phyloP scores from a whole-genome alignment of 352 stramenopile genomes.

The Globisporangium cystogenes region DNA sequence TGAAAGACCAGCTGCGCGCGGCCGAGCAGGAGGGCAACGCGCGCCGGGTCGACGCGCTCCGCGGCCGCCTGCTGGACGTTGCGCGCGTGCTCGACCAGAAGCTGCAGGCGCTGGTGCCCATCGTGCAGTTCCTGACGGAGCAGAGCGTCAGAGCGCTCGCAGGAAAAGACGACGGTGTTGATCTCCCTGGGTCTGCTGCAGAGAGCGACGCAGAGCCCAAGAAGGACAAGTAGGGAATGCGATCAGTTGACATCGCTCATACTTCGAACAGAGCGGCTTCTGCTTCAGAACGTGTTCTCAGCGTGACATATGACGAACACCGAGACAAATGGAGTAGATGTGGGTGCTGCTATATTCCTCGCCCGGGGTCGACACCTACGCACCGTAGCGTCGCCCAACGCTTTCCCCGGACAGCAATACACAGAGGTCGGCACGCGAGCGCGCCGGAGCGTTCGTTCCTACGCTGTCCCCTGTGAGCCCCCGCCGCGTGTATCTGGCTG shows the following conservation, averaged over 20 bases:
- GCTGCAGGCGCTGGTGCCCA: constrained; percentile 45
- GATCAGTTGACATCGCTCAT: no score
- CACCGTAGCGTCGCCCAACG: constrained; percentile 87
- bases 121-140: constrained; percentile 52
- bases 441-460: constrained; percentile 86
- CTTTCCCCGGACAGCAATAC: constrained; percentile 57
- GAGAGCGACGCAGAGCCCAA: constrained; percentile 19
- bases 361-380: constrained; percentile 82
- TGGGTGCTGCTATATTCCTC: constrained; percentile 28
- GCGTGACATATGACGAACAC: no score
- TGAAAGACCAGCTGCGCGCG: constrained; percentile 43
- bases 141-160: constrained; percentile 29
- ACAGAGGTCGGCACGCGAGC: constrained; percentile 86
- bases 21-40: constrained; percentile 39
- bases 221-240: constrained; percentile 53
- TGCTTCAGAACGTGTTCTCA: no score
- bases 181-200: not conserved
- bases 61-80: constrained; percentile 48
- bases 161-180: no score
- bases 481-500: constrained; percentile 1
- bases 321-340: constrained; percentile 1
- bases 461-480: constrained; percentile 70
- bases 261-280: no score
- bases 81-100: constrained; percentile 50
- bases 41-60: constrained; percentile 39